Evolutionary conservation across 768 basidiomycete species (phyloP), one percentile per base, ranked within the genome.

Genomic region (Boletus barrowsii): DNA sequence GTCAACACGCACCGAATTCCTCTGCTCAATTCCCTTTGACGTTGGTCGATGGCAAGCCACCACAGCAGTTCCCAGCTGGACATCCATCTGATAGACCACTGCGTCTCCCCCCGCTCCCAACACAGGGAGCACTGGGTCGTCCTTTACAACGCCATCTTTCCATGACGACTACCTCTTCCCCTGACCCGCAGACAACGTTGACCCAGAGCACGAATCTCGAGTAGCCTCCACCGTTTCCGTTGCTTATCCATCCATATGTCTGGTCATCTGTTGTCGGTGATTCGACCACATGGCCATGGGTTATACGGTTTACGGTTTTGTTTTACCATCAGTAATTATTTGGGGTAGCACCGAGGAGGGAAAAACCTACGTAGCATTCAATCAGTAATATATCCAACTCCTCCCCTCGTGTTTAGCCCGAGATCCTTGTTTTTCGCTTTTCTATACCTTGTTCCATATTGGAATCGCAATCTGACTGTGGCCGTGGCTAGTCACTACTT

Each of bases 41-140:
- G 22, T 45, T 67, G 47, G 47, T 72, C 36, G 67, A 68, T 17
- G 68, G 70, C 33, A 72, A 59, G 30, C 64, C 66, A 42, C 68
- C 70, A 40, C 67, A 67, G 18, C 70, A 70, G 42, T 68, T 58
- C 42, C 64, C 68, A 9, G 61, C 66, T 4, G 70, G 70, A 10
- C 60, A 35, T 30, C 59, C 50, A 3, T 57, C 60, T 8, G 43
- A 55, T 4, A 52, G 37, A 15, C 47, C 51, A 24, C 51, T 44
- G 0, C 54, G 55, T 14, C 40, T 49, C 1, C 9, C 24, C 13
- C 43, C 49, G 2, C 44, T 51, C 9, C 54, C 56, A 20, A 35
- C 57, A 4, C 64, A 57, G 40, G 57, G 56, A 10, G 20, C 55
- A 1, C 51, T 61, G 11, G 50, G 57, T 13, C 68, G 63, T 44